These are phyloP conservation scores for Chenopodium formosanum DNA, from an alignment of 148 eudicot species.

Conservation along the genomic window DNA sequence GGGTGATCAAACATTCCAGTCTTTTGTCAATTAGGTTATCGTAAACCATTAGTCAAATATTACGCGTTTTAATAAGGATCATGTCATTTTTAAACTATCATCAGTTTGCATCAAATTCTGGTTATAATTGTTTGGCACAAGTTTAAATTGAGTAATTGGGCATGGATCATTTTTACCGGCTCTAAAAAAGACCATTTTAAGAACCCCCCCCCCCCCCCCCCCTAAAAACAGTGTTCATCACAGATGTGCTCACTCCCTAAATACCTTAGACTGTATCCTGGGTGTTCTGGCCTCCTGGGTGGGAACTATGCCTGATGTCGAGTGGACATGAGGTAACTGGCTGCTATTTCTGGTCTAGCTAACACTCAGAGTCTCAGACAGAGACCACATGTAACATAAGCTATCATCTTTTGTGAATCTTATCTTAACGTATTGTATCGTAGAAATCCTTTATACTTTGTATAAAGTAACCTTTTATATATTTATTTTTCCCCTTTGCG, in stretches of 20 bases:
- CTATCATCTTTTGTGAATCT: too few relatives aligned
- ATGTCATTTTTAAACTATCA: background rate
- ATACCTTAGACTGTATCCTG: too few relatives aligned
- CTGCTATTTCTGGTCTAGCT: too few relatives aligned
- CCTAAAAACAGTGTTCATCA: background rate
- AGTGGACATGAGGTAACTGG: too few relatives aligned
- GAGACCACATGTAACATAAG: too few relatives aligned
- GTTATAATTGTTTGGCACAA: background rate
- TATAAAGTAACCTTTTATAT: background rate
- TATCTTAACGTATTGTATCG: background rate
- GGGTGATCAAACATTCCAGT: background rate
- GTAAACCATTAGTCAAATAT: background rate
- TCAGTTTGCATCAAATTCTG: background rate
- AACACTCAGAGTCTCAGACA: too few relatives aligned
- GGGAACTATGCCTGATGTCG: too few relatives aligned
- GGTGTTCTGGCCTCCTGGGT: too few relatives aligned
- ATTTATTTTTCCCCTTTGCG: background rate
- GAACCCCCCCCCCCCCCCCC: background rate
- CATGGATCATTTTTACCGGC: background rate
- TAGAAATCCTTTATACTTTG: background rate
- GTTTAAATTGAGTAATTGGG: background rate
- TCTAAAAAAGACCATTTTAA: background rate
- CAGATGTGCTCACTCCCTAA: background rate
- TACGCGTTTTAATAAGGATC: background rate
- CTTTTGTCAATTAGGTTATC: too few relatives aligned